These are phyloP conservation scores for Tulasnella sp. DNA, from an alignment of 768 basidiomycete genomes.

Conservation along the genomic window DNA sequence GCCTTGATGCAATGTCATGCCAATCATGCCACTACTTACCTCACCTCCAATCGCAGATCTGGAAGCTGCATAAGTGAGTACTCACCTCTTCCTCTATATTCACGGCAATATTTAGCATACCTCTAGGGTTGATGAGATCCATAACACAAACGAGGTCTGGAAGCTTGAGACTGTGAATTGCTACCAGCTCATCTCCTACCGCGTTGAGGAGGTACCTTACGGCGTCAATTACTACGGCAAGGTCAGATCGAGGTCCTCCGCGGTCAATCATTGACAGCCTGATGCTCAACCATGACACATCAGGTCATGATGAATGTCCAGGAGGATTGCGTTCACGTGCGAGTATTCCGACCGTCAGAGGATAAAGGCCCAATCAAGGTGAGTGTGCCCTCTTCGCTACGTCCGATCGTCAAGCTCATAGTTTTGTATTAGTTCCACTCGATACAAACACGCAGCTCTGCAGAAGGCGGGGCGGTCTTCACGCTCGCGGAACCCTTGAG, in stretches of 20 bases:
- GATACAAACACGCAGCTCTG: constrained; percentile 6
- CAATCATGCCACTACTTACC: not conserved
- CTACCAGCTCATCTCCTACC: constrained; percentile 6
- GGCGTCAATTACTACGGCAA: constrained; percentile 10
- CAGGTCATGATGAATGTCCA: constrained; percentile 1
- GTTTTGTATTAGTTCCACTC: constrained; percentile 1
- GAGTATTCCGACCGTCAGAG: constrained; percentile 6
- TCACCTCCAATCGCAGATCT: not conserved
- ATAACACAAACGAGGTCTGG: constrained; percentile 10
- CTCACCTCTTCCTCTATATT: not conserved
- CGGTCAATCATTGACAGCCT: not conserved
- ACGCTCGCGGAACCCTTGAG: constrained; percentile 8
- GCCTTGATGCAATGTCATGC: not conserved
- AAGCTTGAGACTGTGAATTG: constrained; percentile 1
- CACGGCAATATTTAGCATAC: not conserved
- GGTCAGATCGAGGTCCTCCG: not conserved
- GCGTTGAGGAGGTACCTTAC: constrained; percentile 12
- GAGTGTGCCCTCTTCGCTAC: not conserved
- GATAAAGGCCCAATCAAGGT: constrained; percentile 9
- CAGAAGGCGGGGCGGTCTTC: constrained; percentile 12
- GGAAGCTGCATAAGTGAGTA: constrained; percentile 11
- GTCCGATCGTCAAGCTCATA: not conserved
- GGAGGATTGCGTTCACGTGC: constrained; percentile 8
- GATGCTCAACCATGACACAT: not conserved
- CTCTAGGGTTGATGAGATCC: not conserved